Base-by-base conservation (phyloP, 1,139 yeast genomes). In the Sugiyamaella paludigena region DNA sequence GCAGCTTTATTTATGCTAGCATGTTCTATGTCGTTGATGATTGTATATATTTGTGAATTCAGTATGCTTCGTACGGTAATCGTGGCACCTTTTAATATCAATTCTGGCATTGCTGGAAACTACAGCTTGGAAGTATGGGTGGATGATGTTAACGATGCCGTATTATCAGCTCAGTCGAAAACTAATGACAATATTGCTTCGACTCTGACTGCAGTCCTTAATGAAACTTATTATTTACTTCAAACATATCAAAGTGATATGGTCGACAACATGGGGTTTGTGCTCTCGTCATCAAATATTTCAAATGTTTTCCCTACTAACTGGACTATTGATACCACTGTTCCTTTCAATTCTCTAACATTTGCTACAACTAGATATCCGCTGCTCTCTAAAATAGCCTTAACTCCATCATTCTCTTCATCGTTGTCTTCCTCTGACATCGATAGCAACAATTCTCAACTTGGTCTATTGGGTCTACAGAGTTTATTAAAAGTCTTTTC, bases 1-100 rank as follows among this genome's bases (percentile, higher is more conserved):
- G 26, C 34, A 12, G 43, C 49, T 7, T 11, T 48, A 8, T 28
- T 30, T 16, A 12, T 52, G 32, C 33, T 50, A 2, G 32, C 12
- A 2, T 29, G 37, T 2, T 47, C 48, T 13, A 33, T 19, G 4
- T 36, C 33, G 34, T 26, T 51, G 26, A 16, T 49, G 36, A 37
- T 51, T 4, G 34, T 31, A 4, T 44, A 40, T 44, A 32, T 52
- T 12, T 41, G 50, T 15, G 30, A 33, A n/a, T 7, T 28, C n/a
- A 44, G 46, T 30, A 33, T 45, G 36, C 34, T 45, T 15, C 35
- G 11, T 26, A 33, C 30, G 11, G 36, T 42, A 4, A 11, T 16
- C 16, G n/a, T 34, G 27, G 47, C 43, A 19, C 24, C 24, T 19
- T 19, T 19, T 19, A 5, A 5, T 19, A 19, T 5, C 24, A 19